A percentile compares a stretch with the other conserved stretches of the same genome.
Conservation (phyloP, 768 basidiomycete species). For the Kwoniella europaea region DNA sequence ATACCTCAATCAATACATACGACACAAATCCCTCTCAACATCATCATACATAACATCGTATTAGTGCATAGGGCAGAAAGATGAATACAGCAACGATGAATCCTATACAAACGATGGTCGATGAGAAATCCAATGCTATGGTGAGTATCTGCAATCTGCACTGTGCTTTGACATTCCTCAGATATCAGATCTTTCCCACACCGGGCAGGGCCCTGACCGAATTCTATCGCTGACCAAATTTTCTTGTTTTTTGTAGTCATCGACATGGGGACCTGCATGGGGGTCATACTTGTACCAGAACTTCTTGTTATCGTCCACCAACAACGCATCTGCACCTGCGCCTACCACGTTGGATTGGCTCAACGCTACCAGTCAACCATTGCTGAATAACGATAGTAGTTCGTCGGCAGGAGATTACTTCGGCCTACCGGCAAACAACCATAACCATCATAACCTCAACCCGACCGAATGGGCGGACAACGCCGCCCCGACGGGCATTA, state of each 20-base stretch:
- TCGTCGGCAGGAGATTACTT: slow-evolving; percentile 23
- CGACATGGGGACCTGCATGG: slow-evolving; percentile 34
- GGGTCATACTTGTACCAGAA: slow-evolving; percentile 52
- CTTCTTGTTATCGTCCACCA: slow-evolving; percentile 26
- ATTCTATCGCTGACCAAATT: background rate
- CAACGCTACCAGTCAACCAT: slow-evolving; percentile 20
- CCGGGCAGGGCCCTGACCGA: too few relatives aligned
- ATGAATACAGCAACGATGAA: slow-evolving; percentile 5
- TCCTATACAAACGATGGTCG: background rate
- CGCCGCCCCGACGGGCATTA: slow-evolving; percentile 12
- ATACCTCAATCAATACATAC: background rate
- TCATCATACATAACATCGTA: background rate
- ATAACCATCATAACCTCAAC: background rate
- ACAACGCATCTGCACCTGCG: slow-evolving; percentile 34
- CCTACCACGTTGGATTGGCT: slow-evolving; percentile 35
- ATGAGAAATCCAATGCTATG: slow-evolving; percentile 10
- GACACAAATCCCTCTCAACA: background rate
- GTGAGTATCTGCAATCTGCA: slow-evolving; percentile 3
- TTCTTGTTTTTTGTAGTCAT: background rate
- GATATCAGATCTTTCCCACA: too few relatives aligned
- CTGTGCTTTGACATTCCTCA: background rate
- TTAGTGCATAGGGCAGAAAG: background rate
- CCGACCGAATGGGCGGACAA: slow-evolving; percentile 13
- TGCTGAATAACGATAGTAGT: slow-evolving; percentile 1
- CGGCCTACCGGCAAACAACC: slow-evolving; percentile 24